Evolutionary conservation across 2,329 filamentous ascomycete species (phyloP).

Genomic region (Hymenoscyphus scutula): DNA sequence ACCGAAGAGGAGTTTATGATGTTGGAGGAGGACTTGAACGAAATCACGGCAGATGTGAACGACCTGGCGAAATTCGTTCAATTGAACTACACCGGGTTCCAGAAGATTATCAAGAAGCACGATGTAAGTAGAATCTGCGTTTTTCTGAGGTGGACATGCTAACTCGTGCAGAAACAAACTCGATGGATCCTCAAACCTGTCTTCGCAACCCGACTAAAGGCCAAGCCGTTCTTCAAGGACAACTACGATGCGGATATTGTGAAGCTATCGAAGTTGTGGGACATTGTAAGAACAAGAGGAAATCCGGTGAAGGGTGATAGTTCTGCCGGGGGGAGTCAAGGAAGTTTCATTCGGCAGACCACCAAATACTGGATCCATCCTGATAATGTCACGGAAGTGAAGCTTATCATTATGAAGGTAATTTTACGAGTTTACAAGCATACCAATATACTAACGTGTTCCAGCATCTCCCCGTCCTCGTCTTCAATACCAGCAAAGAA

Average conservation of each 20-base stretch:
- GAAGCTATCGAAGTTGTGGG: constrained; percentile 91
- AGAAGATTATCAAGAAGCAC: constrained; percentile 99
- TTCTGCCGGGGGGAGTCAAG: constrained; percentile 84
- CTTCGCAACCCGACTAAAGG: constrained; percentile 92
- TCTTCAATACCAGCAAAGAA: constrained; percentile 97
- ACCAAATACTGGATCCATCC: constrained; percentile 99
- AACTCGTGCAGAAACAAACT: constrained; percentile 73
- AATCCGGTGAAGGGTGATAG: constrained; percentile 92
- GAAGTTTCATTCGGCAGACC: constrained; percentile 93
- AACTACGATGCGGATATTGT: constrained; percentile 97
- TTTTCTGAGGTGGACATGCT: constrained; percentile 9
- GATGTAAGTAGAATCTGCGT: constrained; percentile 60
- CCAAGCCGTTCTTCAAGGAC: constrained; percentile 97
- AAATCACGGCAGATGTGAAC: constrained; percentile 97
- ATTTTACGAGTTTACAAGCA: neutral
- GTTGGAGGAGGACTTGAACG: constrained; percentile 90
- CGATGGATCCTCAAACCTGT: constrained; percentile 89
- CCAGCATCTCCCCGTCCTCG: constrained; percentile 85
- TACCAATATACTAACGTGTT: constrained; percentile 22
- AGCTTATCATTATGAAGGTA: constrained; percentile 91
- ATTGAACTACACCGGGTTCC: constrained; percentile 97
- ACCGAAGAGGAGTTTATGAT: constrained; percentile 91
- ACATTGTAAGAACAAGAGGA: constrained; percentile 87
- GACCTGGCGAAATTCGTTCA: constrained; percentile 98
- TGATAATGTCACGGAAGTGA: constrained; percentile 96